Evolutionary conservation across 2,329 filamentous ascomycete species (phyloP).

Genomic region (Cadophora malorum): DNA sequence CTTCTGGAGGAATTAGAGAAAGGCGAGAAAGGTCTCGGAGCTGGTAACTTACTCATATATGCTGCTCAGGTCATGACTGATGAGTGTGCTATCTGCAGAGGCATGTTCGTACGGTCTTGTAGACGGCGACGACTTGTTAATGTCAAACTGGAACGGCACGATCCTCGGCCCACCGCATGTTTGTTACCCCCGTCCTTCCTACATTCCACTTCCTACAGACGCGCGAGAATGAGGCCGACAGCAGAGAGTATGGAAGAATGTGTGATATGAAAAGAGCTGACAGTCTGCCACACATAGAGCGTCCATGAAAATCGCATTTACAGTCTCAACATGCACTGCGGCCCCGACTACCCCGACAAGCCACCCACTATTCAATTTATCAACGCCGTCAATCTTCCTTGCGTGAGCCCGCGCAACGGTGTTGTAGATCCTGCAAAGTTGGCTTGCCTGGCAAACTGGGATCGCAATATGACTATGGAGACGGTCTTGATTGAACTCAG

Average conservation of each 20-base stretch:
- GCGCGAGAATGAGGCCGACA: background rate
- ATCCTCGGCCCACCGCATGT: slow-evolving; percentile 97
- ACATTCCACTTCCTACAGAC: slow-evolving; percentile 2
- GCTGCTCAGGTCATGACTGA: slow-evolving; percentile 32
- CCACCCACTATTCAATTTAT: slow-evolving; percentile 92
- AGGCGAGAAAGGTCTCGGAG: slow-evolving; percentile 95
- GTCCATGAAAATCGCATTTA: slow-evolving; percentile 99
- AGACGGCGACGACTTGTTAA: slow-evolving; percentile 91
- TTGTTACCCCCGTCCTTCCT: slow-evolving; percentile 48
- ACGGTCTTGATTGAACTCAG: slow-evolving; percentile 86
- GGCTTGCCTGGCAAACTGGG: slow-evolving; percentile 88
- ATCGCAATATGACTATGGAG: slow-evolving; percentile 93
- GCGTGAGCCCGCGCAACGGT: slow-evolving; percentile 82
- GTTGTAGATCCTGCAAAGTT: slow-evolving; percentile 82
- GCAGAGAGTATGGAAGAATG: background rate
- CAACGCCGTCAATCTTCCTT: slow-evolving; percentile 95
- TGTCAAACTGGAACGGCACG: slow-evolving; percentile 99
- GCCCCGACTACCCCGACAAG: slow-evolving; percentile 83
- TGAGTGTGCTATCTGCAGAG: slow-evolving; percentile 59
- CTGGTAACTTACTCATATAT: slow-evolving; percentile 61
- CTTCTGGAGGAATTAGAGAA: slow-evolving; percentile 98
- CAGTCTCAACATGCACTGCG: slow-evolving; percentile 96
- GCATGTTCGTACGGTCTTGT: slow-evolving; percentile 96
- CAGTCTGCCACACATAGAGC: slow-evolving; percentile 60
- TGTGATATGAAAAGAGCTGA: slow-evolving; percentile 5